Conservation (phyloP, 1,139 yeast species). For the Kodamaea suecica region DNA sequence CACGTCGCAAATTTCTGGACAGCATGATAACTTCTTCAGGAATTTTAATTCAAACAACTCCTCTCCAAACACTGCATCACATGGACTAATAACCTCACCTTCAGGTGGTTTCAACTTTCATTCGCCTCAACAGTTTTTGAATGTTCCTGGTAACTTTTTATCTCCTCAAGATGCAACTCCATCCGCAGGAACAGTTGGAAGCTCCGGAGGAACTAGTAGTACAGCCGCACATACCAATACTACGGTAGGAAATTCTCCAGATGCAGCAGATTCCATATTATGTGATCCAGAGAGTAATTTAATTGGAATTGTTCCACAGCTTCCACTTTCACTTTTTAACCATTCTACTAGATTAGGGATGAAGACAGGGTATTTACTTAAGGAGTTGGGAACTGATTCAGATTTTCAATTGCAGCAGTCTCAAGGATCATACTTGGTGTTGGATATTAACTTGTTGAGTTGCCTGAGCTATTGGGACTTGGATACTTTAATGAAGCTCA, state of each 20-base stretch:
- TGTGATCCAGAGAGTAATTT: conserved; percentile 55
- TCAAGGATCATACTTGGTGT: conserved; percentile 28
- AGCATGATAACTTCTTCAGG: conserved; percentile 12
- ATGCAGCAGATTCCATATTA: conserved; percentile 32
- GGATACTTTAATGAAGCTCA: conserved; percentile 52
- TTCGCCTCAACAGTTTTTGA: conserved; percentile 40
- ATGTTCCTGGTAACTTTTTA: conserved; percentile 34
- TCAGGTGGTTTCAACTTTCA: conserved; percentile 29
- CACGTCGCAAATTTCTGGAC: not conserved
- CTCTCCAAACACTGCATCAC: conserved; percentile 8
- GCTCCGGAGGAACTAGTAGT: conserved; percentile 20
- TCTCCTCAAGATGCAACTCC: conserved; percentile 36
- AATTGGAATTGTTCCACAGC: conserved; percentile 59
- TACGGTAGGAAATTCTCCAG: conserved; percentile 4
- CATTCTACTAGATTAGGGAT: conserved; percentile 71
- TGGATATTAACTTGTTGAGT: conserved; percentile 64
- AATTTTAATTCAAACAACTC: conserved; percentile 8
- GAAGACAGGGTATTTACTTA: conserved; percentile 67
- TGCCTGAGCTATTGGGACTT: conserved; percentile 64
- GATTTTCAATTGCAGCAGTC: conserved; percentile 11
- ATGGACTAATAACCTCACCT: conserved; percentile 35
- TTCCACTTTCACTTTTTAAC: conserved; percentile 62
- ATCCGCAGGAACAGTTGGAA: conserved; percentile 15
- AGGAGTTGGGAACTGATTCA: conserved; percentile 24
- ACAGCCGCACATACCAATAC: conserved; percentile 3